A percentile compares a stretch with the other conserved stretches of the same genome.
phyloP scores from a whole-genome alignment of 2,329 filamentous ascomycete species.

The Aspergillus sojae region DNA sequence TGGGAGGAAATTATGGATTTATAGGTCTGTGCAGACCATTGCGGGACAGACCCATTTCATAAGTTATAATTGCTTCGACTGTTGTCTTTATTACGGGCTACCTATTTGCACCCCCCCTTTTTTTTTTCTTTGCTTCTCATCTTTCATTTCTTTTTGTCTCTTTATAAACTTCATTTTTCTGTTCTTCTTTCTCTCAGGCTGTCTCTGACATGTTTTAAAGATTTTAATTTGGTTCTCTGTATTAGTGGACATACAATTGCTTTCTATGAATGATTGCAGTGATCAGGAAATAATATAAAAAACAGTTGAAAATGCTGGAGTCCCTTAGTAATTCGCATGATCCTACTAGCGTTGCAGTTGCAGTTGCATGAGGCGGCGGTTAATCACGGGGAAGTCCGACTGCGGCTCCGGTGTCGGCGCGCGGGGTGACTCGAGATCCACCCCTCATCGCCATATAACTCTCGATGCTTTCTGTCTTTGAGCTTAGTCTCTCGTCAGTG shows the following conservation, averaged over 20 bases:
- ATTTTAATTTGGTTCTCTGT: slow-evolving; percentile 21
- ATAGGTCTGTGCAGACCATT: slow-evolving; percentile 15
- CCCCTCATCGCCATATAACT: slow-evolving; percentile 24
- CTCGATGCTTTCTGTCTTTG: slow-evolving; percentile 9
- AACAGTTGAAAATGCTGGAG: background rate
- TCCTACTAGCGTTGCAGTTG: background rate
- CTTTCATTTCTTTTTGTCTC: slow-evolving; percentile 10
- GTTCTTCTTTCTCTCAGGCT: slow-evolving; percentile 14
- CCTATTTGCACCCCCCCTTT: background rate
- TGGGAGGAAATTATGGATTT: slow-evolving; percentile 20
- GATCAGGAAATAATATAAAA: background rate
- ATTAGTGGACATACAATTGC: slow-evolving; percentile 10
- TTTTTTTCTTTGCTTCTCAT: slow-evolving; percentile 7
- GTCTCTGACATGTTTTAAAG: slow-evolving; percentile 5
- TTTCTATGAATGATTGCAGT: background rate
- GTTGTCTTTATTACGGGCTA: slow-evolving; percentile 7
- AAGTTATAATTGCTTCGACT: slow-evolving; percentile 10
- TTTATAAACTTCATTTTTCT: slow-evolving; percentile 6
- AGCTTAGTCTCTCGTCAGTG: background rate
- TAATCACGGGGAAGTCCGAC: slow-evolving; percentile 5
- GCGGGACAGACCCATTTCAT: slow-evolving; percentile 13
- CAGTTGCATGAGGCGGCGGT: background rate
- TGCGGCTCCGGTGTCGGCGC: slow-evolving; percentile 31
- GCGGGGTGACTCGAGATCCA: slow-evolving; percentile 22
- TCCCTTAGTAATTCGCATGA: background rate